phyloP scores from a whole-genome alignment of 345 rosid genomes.

The Eucalyptus pauciflora region DNA sequence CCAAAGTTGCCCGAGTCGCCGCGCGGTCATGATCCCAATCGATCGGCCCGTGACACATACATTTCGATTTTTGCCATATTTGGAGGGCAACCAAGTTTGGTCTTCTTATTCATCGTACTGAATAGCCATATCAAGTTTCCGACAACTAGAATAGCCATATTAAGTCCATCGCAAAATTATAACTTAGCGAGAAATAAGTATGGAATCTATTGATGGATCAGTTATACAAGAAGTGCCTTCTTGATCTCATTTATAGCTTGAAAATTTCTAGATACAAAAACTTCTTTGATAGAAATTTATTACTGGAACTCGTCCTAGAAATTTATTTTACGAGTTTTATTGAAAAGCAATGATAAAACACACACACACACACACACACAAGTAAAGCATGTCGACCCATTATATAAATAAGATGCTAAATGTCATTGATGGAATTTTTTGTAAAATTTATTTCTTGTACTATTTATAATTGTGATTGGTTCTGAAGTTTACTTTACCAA shows the following conservation, averaged over 20 bases:
- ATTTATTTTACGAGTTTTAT: background rate
- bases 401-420: background rate
- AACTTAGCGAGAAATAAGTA: background rate
- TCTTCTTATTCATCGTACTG: background rate
- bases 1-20: no score
- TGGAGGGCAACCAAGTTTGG: no score
- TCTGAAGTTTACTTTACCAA: background rate
- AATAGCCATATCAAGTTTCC: background rate
- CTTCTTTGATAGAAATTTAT: background rate
- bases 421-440: background rate
- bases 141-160: background rate
- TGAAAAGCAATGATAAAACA: background rate
- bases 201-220: background rate
- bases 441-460: background rate
- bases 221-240: background rate
- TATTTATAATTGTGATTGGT: background rate
- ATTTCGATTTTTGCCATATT: background rate
- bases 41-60: no score
- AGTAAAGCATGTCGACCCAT: background rate
- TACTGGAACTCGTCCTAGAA: background rate
- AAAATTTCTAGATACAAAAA: background rate
- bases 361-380: no score
- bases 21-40: no score
- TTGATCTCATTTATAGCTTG: background rate
- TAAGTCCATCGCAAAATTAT: background rate